Conservation (phyloP, 2,329 filamentous ascomycete species). For the Scedosporium boydii region DNA sequence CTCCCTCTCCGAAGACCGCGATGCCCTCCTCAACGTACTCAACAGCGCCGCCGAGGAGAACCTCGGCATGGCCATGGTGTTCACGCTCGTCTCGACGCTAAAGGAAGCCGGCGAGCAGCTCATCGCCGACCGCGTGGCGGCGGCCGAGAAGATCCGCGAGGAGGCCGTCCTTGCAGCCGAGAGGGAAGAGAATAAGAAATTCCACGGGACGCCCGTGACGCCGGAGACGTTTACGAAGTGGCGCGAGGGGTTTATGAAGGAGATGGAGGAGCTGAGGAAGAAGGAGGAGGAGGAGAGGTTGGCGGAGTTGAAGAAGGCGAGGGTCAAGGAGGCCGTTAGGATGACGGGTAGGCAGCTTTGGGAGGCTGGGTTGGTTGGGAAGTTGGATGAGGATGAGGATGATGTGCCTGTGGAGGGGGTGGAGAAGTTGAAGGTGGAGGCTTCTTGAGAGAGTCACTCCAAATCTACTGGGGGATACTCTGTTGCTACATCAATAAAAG, state of each 20-base stretch:
- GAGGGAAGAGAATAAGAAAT: conserved; percentile 91
- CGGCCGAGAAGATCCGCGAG: conserved; percentile 46
- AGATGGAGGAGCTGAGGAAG: conserved; percentile 66
- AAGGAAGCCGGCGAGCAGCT: conserved; percentile 89
- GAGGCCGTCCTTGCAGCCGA: conserved; percentile 53
- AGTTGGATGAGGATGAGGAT: conserved; percentile 56
- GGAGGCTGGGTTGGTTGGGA: conserved; percentile 63
- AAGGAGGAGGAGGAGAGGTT: conserved; percentile 66
- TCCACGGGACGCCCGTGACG: conserved; percentile 85
- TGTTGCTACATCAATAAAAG: background rate
- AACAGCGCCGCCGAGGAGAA: conserved; percentile 78
- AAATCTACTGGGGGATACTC: background rate
- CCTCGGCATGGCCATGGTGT: conserved; percentile 95
- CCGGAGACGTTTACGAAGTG: conserved; percentile 76
- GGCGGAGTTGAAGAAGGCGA: conserved; percentile 74
- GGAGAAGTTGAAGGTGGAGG: conserved; percentile 63
- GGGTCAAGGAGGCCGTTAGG: conserved; percentile 62
- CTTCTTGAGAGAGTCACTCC: conserved; percentile 14
- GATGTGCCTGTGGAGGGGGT: conserved; percentile 50
- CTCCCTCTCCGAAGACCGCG: conserved; percentile 72
- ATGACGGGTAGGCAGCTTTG: conserved; percentile 69
- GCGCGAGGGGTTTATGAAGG: conserved; percentile 66
- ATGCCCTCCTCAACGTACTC: conserved; percentile 60
- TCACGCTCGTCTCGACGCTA: conserved; percentile 75
- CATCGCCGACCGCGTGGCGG: conserved; percentile 62